These are phyloP conservation scores for Lodderomyces jiufengensis DNA, from an alignment of 1,139 yeast species.

Conservation along the genomic window DNA sequence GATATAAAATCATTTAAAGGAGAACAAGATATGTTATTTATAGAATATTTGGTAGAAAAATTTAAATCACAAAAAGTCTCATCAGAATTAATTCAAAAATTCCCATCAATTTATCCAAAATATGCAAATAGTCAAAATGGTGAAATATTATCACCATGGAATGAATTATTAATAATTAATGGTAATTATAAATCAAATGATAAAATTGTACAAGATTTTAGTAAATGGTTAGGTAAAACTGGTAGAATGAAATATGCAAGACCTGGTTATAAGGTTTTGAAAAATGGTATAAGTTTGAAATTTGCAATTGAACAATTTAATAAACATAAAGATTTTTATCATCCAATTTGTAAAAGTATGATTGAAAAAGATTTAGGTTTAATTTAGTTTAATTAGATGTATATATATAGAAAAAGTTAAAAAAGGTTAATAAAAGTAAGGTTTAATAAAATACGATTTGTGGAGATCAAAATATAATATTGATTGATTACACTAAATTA, in stretches of 20 bases:
- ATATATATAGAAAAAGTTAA: too few relatives aligned
- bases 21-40: conserved; percentile 34
- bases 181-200: conserved; percentile 21
- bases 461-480: too few relatives aligned
- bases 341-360: conserved; percentile 39
- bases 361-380: conserved; percentile 33
- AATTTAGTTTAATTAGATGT: not conserved
- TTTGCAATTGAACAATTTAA: conserved; percentile 29
- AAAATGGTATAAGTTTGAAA: conserved; percentile 24
- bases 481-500: too few relatives aligned
- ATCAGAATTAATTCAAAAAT: conserved; percentile 16
- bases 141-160: conserved; percentile 33
- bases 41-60: conserved; percentile 27
- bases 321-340: conserved; percentile 25
- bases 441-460: too few relatives aligned
- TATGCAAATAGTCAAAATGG: conserved; percentile 27
- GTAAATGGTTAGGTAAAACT: conserved; percentile 39
- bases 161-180: conserved; percentile 27
- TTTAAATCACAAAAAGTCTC: conserved; percentile 16
- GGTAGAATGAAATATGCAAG: conserved; percentile 45
- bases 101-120: conserved; percentile 25
- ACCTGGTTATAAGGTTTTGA: conserved; percentile 36
- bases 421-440: too few relatives aligned
- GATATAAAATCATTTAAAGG: conserved; percentile 28
- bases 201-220: conserved; percentile 21